These are phyloP conservation scores for Sporothrix brunneoviolacea DNA, from an alignment of 2,329 filamentous ascomycete genomes.

Conservation along the genomic window DNA sequence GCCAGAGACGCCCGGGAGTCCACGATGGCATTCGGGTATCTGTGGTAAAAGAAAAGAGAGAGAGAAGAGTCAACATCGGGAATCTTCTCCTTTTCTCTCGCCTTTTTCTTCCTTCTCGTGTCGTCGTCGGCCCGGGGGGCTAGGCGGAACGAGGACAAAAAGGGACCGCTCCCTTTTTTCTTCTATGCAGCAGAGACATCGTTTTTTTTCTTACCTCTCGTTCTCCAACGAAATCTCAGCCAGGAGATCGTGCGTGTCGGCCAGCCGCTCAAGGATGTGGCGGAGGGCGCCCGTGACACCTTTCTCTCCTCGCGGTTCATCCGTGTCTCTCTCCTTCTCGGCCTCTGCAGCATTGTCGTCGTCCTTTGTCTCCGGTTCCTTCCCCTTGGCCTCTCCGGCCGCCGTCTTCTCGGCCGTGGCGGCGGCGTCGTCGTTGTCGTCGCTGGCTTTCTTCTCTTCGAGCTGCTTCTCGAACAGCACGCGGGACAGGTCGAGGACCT, in stretches of 20 bases:
- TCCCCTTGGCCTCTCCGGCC: constrained; percentile 15
- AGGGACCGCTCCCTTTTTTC: not conserved
- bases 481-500: constrained; percentile 75
- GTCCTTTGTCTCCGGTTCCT: constrained; percentile 27
- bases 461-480: constrained; percentile 55
- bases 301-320: constrained; percentile 27
- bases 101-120: not conserved
- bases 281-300: constrained; percentile 33
- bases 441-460: constrained; percentile 34
- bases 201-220: constrained; percentile 53
- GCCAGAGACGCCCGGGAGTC: constrained; percentile 73
- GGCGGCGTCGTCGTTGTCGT: constrained; percentile 12
- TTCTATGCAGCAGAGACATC: not conserved
- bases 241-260: constrained; percentile 88
- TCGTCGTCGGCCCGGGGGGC: too few relatives aligned
- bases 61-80: not conserved
- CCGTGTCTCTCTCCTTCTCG: constrained; percentile 17
- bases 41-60: constrained; percentile 23
- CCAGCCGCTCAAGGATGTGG: constrained; percentile 75
- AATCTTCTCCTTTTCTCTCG: not conserved
- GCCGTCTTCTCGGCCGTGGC: constrained; percentile 14
- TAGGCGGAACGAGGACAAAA: too few relatives aligned
- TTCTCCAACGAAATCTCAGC: constrained; percentile 97
- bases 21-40: constrained; percentile 76
- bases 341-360: constrained; percentile 31